phyloP scores from a whole-genome alignment of 176 grass and related monocot species.

The Bonia amplexicaulis region DNA sequence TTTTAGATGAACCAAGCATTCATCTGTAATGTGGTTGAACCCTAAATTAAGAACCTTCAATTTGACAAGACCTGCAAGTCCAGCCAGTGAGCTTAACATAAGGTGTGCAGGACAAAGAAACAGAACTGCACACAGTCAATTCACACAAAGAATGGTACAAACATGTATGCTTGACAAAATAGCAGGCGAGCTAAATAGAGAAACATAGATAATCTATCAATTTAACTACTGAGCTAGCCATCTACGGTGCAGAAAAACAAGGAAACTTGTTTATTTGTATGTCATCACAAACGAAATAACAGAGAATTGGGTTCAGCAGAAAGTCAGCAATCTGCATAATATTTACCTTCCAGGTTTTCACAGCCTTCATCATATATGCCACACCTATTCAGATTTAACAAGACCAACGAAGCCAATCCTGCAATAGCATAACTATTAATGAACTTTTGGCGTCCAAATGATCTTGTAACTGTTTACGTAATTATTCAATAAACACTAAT shows the following conservation, averaged over 20 bases:
- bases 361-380: constrained; percentile 76
- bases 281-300: background rate
- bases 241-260: constrained; percentile 3
- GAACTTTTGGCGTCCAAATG: background rate
- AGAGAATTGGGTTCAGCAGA: background rate
- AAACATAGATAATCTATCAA: background rate
- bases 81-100: constrained; percentile 3
- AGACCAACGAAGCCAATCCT: constrained; percentile 62
- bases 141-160: background rate
- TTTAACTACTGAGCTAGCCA: background rate
- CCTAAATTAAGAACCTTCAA: constrained; percentile 80
- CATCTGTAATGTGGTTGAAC: constrained; percentile 81
- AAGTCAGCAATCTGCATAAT: background rate
- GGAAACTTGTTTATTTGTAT: background rate
- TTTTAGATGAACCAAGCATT: constrained; percentile 77
- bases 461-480: constrained; percentile 6
- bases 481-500: background rate
- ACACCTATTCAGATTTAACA: constrained; percentile 80
- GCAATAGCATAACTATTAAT: constrained; percentile 34
- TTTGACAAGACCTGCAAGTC: constrained; percentile 50
- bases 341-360: constrained; percentile 72
- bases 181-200: background rate
- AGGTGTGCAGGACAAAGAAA: background rate
- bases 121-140: background rate
- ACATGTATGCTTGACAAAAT: background rate